Base-by-base conservation (phyloP, 805 yeast species). In the Metschnikowia corniflorae region DNA sequence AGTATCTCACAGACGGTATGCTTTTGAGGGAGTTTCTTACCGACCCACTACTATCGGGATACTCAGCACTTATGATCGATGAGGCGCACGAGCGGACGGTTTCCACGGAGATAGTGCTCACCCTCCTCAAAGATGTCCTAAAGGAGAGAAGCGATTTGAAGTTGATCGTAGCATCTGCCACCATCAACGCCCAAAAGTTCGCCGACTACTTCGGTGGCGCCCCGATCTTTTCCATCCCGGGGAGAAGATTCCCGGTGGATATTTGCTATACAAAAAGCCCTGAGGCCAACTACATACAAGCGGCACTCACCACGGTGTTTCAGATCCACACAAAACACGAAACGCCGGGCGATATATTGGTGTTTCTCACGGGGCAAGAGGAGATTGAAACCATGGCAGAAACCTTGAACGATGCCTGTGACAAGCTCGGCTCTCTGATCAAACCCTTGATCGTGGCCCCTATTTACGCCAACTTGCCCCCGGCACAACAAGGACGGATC, bases 1-100 rank as follows among this genome's bases (percentile, higher is more conserved):
- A 91, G 63, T 93, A 93, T 60, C 75, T 89, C 77, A 93, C 98
- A 0, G 98, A 93, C 59, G 98, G 98, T 72, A 86, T 88, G 87
- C 69, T 93, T 15, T 66, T 89, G 22, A 64, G 96, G 40, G 98
- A 93, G 60, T 82, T 86, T 46, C 61, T 89, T 22, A 66, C 73
- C 1, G 97, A 89, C 55, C 86, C 94, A 0, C 76, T 76, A 28
- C 60, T 89, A 26, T 60, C 70, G 1, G 64, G 61, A 2, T 91
- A 89, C 54, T 77, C 93, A 2, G 95, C 85, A 1, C 70, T 91
- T 38, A 88, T 91, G 83, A 81, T 91, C 31, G 98, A 91, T 61
- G 98, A 91, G 60, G 98, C 98, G 0, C 98, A 93, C 56, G 98
- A 93, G 57, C 72, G 98, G 40, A 93, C 97, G 0, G 67, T 91